Evolutionary conservation across 2,329 filamentous ascomycete genomes (phyloP).

Genomic region (Alternaria infectoria): DNA sequence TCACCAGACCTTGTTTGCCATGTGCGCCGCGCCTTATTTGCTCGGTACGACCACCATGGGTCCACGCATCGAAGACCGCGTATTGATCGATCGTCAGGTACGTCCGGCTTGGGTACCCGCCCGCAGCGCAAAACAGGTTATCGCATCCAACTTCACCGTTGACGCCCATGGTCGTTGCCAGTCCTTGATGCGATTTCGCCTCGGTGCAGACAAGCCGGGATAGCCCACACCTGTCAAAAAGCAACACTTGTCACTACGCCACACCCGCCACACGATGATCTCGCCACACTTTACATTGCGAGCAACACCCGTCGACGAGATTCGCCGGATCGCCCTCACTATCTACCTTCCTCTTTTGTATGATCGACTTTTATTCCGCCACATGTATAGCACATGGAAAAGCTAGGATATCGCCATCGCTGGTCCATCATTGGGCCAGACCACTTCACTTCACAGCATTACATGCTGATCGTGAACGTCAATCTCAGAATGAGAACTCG

Average conservation of each 20-base stretch:
- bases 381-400: neutral
- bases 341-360: neutral
- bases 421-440: neutral
- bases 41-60: conserved; percentile 6
- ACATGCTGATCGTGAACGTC: neutral
- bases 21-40: conserved; percentile 10
- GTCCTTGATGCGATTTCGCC: neutral
- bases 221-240: neutral
- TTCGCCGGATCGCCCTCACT: neutral
- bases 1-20: conserved; percentile 14
- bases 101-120: neutral
- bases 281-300: neutral
- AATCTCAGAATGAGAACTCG: neutral
- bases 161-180: neutral
- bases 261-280: neutral
- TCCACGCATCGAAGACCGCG: neutral
- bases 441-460: neutral
- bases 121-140: neutral
- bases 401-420: neutral
- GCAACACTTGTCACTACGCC: neutral
- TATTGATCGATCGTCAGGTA: conserved; percentile 17
- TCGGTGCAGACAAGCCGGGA: neutral
- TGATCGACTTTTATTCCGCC: neutral
- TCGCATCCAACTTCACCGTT: neutral
- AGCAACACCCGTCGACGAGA: neutral